These are phyloP conservation scores for Fusarium newnesense DNA, from an alignment of 2,329 filamentous ascomycete genomes.

Conservation along the genomic window DNA sequence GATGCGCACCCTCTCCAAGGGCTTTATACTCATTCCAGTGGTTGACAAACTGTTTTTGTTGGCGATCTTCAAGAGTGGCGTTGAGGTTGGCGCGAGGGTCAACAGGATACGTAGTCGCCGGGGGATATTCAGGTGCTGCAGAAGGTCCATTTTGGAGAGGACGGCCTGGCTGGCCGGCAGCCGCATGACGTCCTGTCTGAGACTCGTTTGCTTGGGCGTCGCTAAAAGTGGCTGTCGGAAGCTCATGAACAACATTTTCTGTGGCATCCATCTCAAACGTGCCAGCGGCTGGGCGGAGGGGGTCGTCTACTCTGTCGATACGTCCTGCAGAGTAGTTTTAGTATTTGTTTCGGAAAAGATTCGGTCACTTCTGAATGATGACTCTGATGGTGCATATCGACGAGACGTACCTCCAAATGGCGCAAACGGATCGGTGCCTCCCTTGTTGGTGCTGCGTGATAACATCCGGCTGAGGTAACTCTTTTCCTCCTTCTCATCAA, in stretches of 20 bases:
- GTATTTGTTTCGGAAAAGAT: constrained; percentile 11
- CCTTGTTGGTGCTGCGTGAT: constrained; percentile 43
- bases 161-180: constrained; percentile 3
- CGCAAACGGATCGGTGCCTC: constrained; percentile 52
- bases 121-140: constrained; percentile 4
- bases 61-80: constrained; percentile 43
- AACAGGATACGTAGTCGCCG: constrained; percentile 16
- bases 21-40: constrained; percentile 51
- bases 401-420: constrained; percentile 56
- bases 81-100: constrained; percentile 52
- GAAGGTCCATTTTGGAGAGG: constrained; percentile 17
- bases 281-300: constrained; percentile 40
- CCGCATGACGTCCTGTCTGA: constrained; percentile 4
- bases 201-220: constrained; percentile 12
- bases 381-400: not conserved
- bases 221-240: constrained; percentile 44
- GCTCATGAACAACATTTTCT: constrained; percentile 46
- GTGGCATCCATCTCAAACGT: constrained; percentile 54
- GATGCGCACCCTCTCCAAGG: constrained; percentile 19
- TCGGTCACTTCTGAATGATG: not conserved
- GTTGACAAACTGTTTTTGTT: constrained; percentile 49
- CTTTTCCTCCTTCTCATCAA: constrained; percentile 44
- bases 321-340: constrained; percentile 46
- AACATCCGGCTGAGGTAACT: constrained; percentile 36
- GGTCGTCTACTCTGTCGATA: constrained; percentile 46